Evolutionary conservation across 2,329 filamentous ascomycete species (phyloP).

Genomic region (Ceratocystis destructans): DNA sequence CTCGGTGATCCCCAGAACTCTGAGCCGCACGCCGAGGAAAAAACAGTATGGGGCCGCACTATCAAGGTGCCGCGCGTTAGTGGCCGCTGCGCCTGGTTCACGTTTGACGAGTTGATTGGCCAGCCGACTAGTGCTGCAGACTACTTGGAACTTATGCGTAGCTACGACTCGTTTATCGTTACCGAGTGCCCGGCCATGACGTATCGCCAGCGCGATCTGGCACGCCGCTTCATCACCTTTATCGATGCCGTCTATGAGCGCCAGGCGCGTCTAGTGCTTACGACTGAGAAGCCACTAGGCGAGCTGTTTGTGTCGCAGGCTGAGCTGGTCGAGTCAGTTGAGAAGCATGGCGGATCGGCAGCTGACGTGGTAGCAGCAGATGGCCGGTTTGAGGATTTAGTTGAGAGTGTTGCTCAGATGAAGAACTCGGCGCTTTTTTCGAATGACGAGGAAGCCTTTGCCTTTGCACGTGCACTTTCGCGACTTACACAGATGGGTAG

Average conservation of each 20-base stretch:
- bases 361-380: slow-evolving; percentile 21
- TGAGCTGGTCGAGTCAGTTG: slow-evolving; percentile 50
- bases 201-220: slow-evolving; percentile 69
- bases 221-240: slow-evolving; percentile 89
- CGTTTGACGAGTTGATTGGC: slow-evolving; percentile 83
- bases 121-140: slow-evolving; percentile 83
- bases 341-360: slow-evolving; percentile 32
- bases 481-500: slow-evolving; percentile 86
- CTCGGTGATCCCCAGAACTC: slow-evolving; percentile 72
- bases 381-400: slow-evolving; percentile 74
- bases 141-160: slow-evolving; percentile 79
- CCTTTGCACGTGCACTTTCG: slow-evolving; percentile 78
- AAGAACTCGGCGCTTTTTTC: slow-evolving; percentile 80
- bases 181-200: slow-evolving; percentile 90
- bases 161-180: slow-evolving; percentile 84
- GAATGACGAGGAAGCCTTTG: slow-evolving; percentile 92
- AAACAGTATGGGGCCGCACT: slow-evolving; percentile 84
- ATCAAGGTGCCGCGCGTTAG: slow-evolving; percentile 79
- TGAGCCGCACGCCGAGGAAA: slow-evolving; percentile 59
- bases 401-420: slow-evolving; percentile 68
- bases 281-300: slow-evolving; percentile 68
- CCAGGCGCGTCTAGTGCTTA: slow-evolving; percentile 88
- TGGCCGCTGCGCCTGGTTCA: slow-evolving; percentile 79
- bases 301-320: slow-evolving; percentile 71
- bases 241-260: slow-evolving; percentile 91